phyloP scores from a whole-genome alignment of 176 grass and related monocot genomes.

The Aegilops speltoides region DNA sequence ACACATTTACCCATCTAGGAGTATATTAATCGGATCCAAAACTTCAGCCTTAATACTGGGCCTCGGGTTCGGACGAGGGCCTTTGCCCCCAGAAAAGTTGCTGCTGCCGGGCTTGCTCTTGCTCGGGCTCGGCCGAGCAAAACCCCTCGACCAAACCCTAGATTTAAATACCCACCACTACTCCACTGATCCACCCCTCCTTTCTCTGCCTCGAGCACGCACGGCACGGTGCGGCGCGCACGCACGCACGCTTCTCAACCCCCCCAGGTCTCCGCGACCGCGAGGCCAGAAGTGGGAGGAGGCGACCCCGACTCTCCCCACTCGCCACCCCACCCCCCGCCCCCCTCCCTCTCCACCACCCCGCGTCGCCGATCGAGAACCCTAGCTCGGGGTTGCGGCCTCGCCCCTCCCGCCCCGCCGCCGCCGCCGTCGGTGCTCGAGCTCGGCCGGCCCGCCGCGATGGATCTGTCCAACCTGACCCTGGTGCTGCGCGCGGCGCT shows the following conservation, averaged over 20 bases:
- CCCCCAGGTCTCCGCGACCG: constrained; percentile 35
- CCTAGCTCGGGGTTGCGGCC: constrained; percentile 12
- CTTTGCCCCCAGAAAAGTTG: no score
- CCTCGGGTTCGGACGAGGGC: no score
- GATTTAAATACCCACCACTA: constrained; percentile 37
- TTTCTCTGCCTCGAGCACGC: constrained; percentile 37
- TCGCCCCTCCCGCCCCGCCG: neutral
- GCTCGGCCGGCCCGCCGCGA: constrained; percentile 18
- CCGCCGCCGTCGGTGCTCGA: neutral
- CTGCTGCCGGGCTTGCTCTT: neutral
- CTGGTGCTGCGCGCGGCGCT: constrained; percentile 82
- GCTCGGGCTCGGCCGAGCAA: constrained; percentile 1
- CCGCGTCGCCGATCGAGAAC: constrained; percentile 12
- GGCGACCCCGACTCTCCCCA: constrained; percentile 2
- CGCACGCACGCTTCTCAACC: constrained; percentile 18
- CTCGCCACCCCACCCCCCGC: constrained; percentile 21
- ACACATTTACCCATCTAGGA: no score
- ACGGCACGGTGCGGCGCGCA: constrained; percentile 3
- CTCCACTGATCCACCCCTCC: neutral
- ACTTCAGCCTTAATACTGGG: no score
- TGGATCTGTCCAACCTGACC: constrained; percentile 79
- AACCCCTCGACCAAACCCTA: constrained; percentile 58
- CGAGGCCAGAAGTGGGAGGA: neutral
- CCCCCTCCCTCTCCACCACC: neutral
- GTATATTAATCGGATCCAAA: no score